These are phyloP conservation scores for Pholiota microspora DNA, from an alignment of 768 basidiomycete genomes.

Conservation along the genomic window DNA sequence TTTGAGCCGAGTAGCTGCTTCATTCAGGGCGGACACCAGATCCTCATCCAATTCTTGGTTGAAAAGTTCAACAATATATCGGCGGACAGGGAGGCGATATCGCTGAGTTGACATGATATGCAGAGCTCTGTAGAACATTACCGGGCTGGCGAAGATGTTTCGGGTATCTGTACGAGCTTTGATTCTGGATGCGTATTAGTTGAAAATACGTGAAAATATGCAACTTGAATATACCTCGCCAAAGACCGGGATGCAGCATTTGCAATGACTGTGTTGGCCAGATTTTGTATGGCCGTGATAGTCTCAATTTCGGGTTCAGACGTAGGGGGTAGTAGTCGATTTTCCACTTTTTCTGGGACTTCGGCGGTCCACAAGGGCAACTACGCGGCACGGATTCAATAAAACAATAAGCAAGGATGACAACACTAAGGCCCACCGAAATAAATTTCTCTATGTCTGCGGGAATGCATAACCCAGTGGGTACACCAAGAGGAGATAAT, in stretches of 20 bases:
- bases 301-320: conserved; percentile 77
- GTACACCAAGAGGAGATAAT: conserved; percentile 76
- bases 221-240: conserved; percentile 54
- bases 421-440: conserved; percentile 46
- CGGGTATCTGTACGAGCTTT: conserved; percentile 77
- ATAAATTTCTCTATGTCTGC: conserved; percentile 79
- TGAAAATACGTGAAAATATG: background rate
- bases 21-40: conserved; percentile 52
- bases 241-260: conserved; percentile 91
- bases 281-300: conserved; percentile 86
- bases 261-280: conserved; percentile 94
- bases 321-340: conserved; percentile 61
- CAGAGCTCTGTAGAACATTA: conserved; percentile 81
- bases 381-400: conserved; percentile 34
- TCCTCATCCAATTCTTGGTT: conserved; percentile 72
- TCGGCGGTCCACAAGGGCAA: conserved; percentile 64
- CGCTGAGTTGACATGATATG: conserved; percentile 87
- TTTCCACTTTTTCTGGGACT: conserved; percentile 34
- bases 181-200: conserved; percentile 44
- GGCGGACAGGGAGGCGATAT: conserved; percentile 88
- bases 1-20: conserved; percentile 49
- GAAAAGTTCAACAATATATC: conserved; percentile 93
- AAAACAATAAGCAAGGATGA: background rate
- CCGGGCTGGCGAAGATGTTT: conserved; percentile 70
- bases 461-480: conserved; percentile 91